Evolutionary conservation across 1,139 yeast genomes (phyloP), one percentile per base, ranked within the genome.

Genomic region (Tardiomyces blankii): DNA sequence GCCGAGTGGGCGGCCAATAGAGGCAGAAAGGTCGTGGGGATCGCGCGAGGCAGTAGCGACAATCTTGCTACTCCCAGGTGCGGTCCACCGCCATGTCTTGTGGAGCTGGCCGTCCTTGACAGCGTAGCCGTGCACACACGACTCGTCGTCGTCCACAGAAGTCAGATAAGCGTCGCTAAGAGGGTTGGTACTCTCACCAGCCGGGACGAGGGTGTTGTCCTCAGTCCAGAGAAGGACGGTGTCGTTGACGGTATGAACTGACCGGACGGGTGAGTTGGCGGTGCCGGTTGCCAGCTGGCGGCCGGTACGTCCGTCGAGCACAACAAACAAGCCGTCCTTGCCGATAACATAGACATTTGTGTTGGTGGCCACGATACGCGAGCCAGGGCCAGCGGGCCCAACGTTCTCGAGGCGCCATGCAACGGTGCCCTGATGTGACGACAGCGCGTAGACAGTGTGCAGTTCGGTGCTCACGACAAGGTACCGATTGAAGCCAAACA

Each of bases 1-100:
- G 18, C 82, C 81, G 39, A 83, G 67, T 1, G 84, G 75, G 38
- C 77, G 73, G 13, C 95, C 96, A 44, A 82, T 64, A n/a, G 83
- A 80, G 0, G 82, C 77, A 2, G 80, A 72, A 18, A 64, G 61
- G 12, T 75, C 75, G 25, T 59, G 60, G 1, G 75, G 72, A 42
- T 67, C 66, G 46, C 76, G 67, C 2, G 62, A 43, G 0, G 70
- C 66, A 32, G 67, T 60, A 0, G 70, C 67, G 2, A 70, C 59
- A 40, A 78, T 60, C 14, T 58, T 49, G 49, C 69, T 73, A 32
- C 61, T 60, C 1, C 42, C 48, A 35, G 45, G 56, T 43, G 49
- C 59, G 44, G 42, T 50, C 45, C 50, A 62, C 46, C 44, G 50
- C 57, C 49, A 65, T 50, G 57, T 60, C 23, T 48, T 16, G 4